Percentiles rank a stretch among this genome's conserved stretches.
Evolutionary conservation across 305 asterid species (phyloP).

Genomic region (Fraxinus velutina): DNA sequence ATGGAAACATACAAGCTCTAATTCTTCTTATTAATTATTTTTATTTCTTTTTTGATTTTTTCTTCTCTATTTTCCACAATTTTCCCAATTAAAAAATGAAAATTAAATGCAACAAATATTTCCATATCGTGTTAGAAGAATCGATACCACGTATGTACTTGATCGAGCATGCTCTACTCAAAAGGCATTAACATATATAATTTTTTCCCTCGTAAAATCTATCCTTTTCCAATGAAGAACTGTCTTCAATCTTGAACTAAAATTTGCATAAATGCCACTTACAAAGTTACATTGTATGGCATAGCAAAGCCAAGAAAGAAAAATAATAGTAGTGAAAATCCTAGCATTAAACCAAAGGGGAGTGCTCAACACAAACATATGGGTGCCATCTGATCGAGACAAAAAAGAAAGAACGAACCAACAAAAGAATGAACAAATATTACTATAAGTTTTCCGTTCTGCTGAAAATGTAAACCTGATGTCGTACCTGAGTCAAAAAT

Average conservation of each 20-base stretch:
- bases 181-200: background rate
- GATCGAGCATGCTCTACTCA: background rate
- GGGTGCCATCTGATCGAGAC: background rate
- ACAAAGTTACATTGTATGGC: background rate
- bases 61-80: background rate
- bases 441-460: background rate
- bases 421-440: background rate
- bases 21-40: background rate
- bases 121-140: background rate
- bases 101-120: background rate
- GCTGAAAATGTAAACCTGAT: background rate
- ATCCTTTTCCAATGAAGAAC: background rate
- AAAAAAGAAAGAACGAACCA: background rate
- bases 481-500: background rate
- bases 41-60: background rate
- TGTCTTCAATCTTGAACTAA: background rate
- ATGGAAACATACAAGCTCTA: background rate
- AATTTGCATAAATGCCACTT: background rate
- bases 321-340: no score
- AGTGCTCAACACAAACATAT: background rate
- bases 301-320: background rate
- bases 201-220: background rate
- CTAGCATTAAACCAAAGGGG: background rate
- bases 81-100: background rate
- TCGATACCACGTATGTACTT: background rate